Percentiles rank a stretch among this genome's conserved stretches.
These are phyloP conservation scores for Scalesia atractyloides DNA, from an alignment of 129 eudicot genomes.

Conservation along the genomic window DNA sequence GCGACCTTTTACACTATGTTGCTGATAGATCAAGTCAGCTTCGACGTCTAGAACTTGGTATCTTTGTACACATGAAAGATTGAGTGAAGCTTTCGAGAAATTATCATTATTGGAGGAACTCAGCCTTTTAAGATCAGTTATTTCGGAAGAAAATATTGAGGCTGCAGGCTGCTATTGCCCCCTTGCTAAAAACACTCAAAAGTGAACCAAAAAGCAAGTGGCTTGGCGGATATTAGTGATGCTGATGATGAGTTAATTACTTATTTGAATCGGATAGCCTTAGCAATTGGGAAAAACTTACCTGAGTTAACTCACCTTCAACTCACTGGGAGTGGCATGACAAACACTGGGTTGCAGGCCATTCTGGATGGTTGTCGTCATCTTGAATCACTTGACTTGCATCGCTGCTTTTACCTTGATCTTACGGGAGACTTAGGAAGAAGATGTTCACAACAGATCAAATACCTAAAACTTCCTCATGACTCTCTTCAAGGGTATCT, in stretches of 20 bases:
- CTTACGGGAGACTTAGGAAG: not conserved
- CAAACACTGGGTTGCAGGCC: too few relatives aligned
- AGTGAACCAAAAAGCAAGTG: not conserved
- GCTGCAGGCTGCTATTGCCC: conserved; percentile 9
- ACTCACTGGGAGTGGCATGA: not conserved
- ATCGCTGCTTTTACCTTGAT: not conserved
- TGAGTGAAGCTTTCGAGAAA: not conserved
- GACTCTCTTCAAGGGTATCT: not conserved
- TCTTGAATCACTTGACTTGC: not conserved
- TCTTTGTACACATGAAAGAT: not conserved
- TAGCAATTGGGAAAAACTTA: not conserved
- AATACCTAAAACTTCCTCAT: not conserved
- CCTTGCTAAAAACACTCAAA: conserved; percentile 6
- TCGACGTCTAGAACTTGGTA: not conserved
- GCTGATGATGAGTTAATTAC: too few relatives aligned
- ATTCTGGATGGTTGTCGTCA: too few relatives aligned
- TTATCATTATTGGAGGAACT: conserved; percentile 11
- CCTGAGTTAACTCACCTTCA: not conserved
- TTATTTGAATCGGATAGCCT: not conserved
- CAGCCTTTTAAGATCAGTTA: not conserved
- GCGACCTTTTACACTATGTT: not conserved
- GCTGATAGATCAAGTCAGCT: conserved; percentile 9
- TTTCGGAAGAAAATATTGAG: not conserved
- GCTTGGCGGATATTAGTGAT: too few relatives aligned
- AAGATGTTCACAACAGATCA: conserved; percentile 1